A percentile compares a stretch with the other conserved stretches of the same genome.
Evolutionary conservation across 345 rosid genomes (phyloP).

Genomic region (Acer campestre): DNA sequence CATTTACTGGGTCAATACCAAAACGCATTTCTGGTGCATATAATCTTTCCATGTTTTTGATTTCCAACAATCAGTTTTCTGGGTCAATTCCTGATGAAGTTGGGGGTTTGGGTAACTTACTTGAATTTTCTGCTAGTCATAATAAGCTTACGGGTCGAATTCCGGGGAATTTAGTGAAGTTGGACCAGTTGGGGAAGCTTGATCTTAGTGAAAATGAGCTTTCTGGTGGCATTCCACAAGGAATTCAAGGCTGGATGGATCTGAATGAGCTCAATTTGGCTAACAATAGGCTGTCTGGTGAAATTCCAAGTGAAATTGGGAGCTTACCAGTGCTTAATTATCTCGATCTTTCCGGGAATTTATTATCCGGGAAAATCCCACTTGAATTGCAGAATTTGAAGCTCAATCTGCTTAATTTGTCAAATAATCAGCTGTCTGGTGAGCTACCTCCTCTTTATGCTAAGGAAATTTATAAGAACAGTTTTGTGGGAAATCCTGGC

Average conservation of each 20-base stretch:
- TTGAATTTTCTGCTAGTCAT: slow-evolving; percentile 50
- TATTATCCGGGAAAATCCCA: slow-evolving; percentile 71
- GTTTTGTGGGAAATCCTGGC: slow-evolving; percentile 79
- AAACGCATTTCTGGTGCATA: slow-evolving; percentile 51
- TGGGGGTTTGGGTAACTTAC: slow-evolving; percentile 47
- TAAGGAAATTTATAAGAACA: slow-evolving; percentile 43
- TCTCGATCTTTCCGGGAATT: slow-evolving; percentile 81
- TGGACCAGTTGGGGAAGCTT: slow-evolving; percentile 58
- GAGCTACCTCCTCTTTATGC: slow-evolving; percentile 68
- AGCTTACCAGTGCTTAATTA: slow-evolving; percentile 74
- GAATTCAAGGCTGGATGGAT: slow-evolving; percentile 50
- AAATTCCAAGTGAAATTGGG: slow-evolving; percentile 68
- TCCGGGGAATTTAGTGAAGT: slow-evolving; percentile 54
- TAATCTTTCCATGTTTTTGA: slow-evolving; percentile 59
- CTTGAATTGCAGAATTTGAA: slow-evolving; percentile 67
- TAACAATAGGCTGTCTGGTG: slow-evolving; percentile 62
- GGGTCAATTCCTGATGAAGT: slow-evolving; percentile 58
- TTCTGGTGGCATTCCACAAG: slow-evolving; percentile 66
- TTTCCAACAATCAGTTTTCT: slow-evolving; percentile 63
- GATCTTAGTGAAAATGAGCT: slow-evolving; percentile 66
- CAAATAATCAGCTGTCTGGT: slow-evolving; percentile 70
- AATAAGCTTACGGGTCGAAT: slow-evolving; percentile 56
- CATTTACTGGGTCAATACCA: slow-evolving; percentile 55
- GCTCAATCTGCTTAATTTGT: slow-evolving; percentile 76
- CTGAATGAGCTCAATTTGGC: slow-evolving; percentile 83